A percentile compares a stretch with the other conserved stretches of the same genome.
Evolutionary conservation across 257 asterid genomes (phyloP).

Genomic region (Nicotiana undulata): DNA sequence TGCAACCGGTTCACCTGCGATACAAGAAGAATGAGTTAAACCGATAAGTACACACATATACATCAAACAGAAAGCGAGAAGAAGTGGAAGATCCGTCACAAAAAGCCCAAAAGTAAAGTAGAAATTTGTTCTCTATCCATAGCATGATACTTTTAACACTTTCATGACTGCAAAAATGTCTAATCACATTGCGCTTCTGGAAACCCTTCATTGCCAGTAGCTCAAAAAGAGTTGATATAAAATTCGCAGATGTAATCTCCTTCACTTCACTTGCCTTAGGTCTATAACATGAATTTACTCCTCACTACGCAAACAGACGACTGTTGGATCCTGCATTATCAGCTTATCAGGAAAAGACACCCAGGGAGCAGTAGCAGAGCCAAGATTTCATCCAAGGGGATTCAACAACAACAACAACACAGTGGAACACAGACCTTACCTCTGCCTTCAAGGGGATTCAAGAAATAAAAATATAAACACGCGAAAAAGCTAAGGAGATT

Average conservation of each 20-base stretch:
- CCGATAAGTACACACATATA: neutral
- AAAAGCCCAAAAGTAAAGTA: neutral
- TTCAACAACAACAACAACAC: no score
- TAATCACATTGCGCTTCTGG: neutral
- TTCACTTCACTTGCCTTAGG: neutral
- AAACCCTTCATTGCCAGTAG: neutral
- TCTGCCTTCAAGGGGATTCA: no score
- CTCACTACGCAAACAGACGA: neutral
- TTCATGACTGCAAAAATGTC: neutral
- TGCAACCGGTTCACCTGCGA: slow-evolving; percentile 64
- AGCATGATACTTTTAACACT: neutral
- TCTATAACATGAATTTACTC: neutral
- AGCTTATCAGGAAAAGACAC: no score
- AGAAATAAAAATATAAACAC: no score
- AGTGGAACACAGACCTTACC: no score
- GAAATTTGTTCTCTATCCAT: neutral
- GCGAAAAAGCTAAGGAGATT: no score
- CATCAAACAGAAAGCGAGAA: neutral
- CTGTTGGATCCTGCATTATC: neutral
- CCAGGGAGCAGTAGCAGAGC: no score
- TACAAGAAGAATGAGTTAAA: neutral
- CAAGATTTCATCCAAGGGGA: no score
- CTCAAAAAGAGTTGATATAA: neutral
- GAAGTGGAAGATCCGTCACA: neutral
- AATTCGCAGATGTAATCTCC: neutral